These are phyloP conservation scores for Patellifolia procumbens DNA, from an alignment of 179 eudicot species.

Conservation along the genomic window DNA sequence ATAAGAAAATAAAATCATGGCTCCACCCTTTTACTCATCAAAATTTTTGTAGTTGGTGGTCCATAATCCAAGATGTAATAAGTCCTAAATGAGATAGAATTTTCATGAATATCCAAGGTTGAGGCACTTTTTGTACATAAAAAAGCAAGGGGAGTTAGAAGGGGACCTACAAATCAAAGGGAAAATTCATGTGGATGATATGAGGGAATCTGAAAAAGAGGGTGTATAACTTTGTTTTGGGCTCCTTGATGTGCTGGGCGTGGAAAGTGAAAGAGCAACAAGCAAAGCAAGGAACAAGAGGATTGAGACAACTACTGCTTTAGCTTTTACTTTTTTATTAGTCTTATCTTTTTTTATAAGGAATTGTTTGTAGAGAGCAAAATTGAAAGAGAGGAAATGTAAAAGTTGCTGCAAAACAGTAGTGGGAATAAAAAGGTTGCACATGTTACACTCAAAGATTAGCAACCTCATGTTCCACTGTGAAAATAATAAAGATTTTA, in stretches of 20 bases:
- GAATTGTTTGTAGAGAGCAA: background rate
- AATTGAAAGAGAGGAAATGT: background rate
- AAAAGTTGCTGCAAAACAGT: background rate
- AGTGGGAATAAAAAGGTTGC: constrained; percentile 28
- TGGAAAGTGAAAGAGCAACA: constrained; percentile 29
- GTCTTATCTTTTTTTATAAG: background rate
- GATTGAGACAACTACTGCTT: constrained; percentile 40
- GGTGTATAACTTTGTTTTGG: constrained; percentile 26
- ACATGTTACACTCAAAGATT: constrained; percentile 21
- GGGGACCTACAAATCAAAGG: constrained; percentile 23
- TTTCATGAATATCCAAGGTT: constrained; percentile 26
- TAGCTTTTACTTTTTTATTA: constrained; percentile 40
- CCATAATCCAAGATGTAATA: background rate
- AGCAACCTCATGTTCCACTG: background rate
- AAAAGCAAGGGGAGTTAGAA: background rate
- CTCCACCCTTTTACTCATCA: no score
- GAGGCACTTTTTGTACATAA: constrained; percentile 10
- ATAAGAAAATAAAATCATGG: background rate
- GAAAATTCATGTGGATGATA: constrained; percentile 17
- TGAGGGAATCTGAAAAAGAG: constrained; percentile 20
- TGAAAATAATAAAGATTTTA: background rate
- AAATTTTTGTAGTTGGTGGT: background rate
- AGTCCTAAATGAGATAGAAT: background rate
- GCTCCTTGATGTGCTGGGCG: constrained; percentile 14
- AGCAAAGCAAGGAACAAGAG: constrained; percentile 39